Conservation (phyloP, 108 stramenopile genomes). For the Skeletonema tropicum region DNA sequence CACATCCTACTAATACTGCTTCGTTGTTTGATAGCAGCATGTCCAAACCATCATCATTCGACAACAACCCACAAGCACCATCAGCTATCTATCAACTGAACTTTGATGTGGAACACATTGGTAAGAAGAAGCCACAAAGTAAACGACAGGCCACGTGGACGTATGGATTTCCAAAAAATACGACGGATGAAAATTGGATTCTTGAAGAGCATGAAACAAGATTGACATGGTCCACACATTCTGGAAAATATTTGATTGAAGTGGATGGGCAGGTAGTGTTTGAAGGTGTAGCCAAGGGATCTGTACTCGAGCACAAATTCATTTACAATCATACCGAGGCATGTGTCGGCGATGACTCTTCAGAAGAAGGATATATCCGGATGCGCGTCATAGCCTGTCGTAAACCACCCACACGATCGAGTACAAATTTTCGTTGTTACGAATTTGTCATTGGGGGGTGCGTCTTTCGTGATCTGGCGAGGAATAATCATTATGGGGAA, state of each 20-base stretch:
- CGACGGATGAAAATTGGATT: not conserved
- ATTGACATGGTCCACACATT: constrained; percentile 44
- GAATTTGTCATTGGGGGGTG: constrained; percentile 37
- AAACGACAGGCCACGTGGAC: constrained; percentile 36
- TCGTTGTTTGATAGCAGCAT: not conserved
- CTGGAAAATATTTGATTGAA: constrained; percentile 28
- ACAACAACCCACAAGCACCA: not conserved
- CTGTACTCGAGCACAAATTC: constrained; percentile 41
- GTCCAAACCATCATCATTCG: not conserved
- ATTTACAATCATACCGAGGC: constrained; percentile 29
- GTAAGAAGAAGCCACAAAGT: constrained; percentile 39
- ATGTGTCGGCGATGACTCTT: constrained; percentile 10
- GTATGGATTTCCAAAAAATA: constrained; percentile 23
- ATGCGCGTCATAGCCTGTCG: constrained; percentile 44
- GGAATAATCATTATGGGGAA: not conserved
- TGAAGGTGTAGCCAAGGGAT: constrained; percentile 20
- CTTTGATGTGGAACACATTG: constrained; percentile 40
- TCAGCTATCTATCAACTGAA: constrained; percentile 28
- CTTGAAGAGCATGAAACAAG: constrained; percentile 27
- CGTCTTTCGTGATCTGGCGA: constrained; percentile 26
- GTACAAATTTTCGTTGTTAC: constrained; percentile 46
- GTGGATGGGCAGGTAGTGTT: constrained; percentile 37
- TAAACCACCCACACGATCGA: constrained; percentile 35
- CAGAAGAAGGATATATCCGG: constrained; percentile 1
- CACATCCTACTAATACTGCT: too few relatives aligned